Base-by-base conservation (phyloP, 2,329 filamentous ascomycete species). In the Canariomyces notabilis region DNA sequence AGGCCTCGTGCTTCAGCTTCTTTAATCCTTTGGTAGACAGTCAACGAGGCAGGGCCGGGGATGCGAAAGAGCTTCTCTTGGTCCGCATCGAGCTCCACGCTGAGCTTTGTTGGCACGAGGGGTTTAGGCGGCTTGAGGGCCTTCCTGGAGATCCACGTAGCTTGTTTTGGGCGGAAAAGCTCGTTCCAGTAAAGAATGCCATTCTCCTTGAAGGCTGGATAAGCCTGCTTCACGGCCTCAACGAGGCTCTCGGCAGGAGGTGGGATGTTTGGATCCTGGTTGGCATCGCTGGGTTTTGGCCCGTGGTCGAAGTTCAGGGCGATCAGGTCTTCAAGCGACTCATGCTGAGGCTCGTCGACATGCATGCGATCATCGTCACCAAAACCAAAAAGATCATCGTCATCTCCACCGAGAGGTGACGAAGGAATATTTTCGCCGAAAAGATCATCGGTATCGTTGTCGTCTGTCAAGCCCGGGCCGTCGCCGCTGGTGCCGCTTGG, bases 1-100 rank as follows among this genome's bases (percentile, higher is more conserved):
- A 77, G 59, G 0, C 75, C 72, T 52, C 70, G 74, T 2, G 70
- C 62, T 23, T 77, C 71, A 3, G 65, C 66, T 21, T 77, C 71
- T 37, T 79, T 70, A 19, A 82, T 65, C 20, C 76, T 77, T 49
- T 80, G 74, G 37, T 80, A 77, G 36, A 81, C 77, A 9, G 62
- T 64, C 2, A 65, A 60, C 4, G 72, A 69, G 1, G 76, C 73
- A 20, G 80, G 75, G 1, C 82, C 82, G 0, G 80, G 75, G n/a
- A 91, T 79, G 46, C 83, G 82, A 63, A 97, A 98, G 20, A 78
- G 74, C 57, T 89, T 89, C 64, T 95, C 88, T 55, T 95, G 87
- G 58, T 97, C 93, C 37, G 80, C 76, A 2, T 87, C 85, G 26
- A 97, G 72, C 51, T 98, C 93, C 12, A 98, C 74, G 51, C 82